These are phyloP conservation scores for Lactarius hatsudake DNA, from an alignment of 768 basidiomycete genomes.

Conservation along the genomic window DNA sequence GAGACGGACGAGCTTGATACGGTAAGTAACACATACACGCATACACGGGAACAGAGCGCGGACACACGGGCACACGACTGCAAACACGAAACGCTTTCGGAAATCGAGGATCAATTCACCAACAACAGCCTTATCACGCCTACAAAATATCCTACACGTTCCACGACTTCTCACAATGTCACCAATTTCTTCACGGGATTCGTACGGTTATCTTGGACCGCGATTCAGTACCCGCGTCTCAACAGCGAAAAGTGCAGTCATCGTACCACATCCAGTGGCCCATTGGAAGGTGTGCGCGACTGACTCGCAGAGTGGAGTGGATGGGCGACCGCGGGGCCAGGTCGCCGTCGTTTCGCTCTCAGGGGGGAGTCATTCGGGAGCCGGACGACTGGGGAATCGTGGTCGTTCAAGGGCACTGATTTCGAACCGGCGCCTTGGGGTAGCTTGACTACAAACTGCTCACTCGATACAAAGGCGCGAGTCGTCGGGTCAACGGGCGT, in stretches of 20 bases:
- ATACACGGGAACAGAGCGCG: no score
- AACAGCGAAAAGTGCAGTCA: not conserved
- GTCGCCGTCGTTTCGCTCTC: no score
- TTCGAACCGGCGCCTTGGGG: slow-evolving; percentile 4
- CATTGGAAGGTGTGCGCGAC: not conserved
- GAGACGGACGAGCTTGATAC: no score
- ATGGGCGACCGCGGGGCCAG: no score
- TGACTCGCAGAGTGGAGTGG: not conserved
- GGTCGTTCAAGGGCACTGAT: not conserved
- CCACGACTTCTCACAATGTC: not conserved
- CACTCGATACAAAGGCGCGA: not conserved
- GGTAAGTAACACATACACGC: no score
- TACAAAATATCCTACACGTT: not conserved
- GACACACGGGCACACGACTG: no score
- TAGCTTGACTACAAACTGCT: not conserved
- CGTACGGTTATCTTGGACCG: no score
- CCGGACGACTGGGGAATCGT: not conserved
- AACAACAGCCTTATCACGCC: not conserved
- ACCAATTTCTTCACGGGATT: not conserved
- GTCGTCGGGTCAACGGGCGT: not conserved
- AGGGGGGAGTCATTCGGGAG: not conserved
- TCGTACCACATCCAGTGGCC: not conserved
- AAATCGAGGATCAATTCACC: no score
- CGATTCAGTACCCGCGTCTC: not conserved
- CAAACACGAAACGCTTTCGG: no score